Conservation (phyloP, 192 early-diverging fungal genomes). For the Linderina pennispora region DNA sequence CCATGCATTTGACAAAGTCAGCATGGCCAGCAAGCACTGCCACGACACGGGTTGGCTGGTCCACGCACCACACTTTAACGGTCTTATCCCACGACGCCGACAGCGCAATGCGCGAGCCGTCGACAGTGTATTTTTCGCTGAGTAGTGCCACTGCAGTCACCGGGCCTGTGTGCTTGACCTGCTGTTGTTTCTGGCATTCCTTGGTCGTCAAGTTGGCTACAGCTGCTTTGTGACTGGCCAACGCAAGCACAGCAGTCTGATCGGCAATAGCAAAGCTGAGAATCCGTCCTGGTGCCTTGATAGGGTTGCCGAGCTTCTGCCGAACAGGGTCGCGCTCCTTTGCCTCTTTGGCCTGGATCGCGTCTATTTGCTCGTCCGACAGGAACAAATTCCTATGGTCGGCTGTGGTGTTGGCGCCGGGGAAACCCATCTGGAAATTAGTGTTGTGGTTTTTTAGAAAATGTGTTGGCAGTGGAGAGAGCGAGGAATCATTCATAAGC, state of each 20-base stretch:
- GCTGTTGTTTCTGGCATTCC: constrained; percentile 1
- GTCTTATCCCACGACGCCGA: constrained; percentile 94
- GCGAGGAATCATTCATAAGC: too few species aligned
- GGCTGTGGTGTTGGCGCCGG: constrained; percentile 33
- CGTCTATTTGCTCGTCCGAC: constrained; percentile 46
- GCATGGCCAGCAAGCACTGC: constrained; percentile 66
- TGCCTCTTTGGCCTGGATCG: constrained; percentile 33
- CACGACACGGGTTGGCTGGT: constrained; percentile 59
- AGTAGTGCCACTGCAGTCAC: constrained; percentile 60
- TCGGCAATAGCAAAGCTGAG: constrained; percentile 28
- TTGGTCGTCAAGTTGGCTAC: constrained; percentile 19
- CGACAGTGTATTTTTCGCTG: constrained; percentile 23
- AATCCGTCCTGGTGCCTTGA: constrained; percentile 29
- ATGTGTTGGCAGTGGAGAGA: too few species aligned
- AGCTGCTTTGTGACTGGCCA: constrained; percentile 33
- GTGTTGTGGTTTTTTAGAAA: too few species aligned
- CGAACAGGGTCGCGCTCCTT: constrained; percentile 32
- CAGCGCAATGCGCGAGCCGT: constrained; percentile 61
- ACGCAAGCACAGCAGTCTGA: constrained; percentile 19
- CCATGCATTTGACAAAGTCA: constrained; percentile 88
- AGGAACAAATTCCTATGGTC: constrained; percentile 43
- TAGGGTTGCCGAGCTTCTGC: constrained; percentile 33
- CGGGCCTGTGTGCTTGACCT: constrained; percentile 55
- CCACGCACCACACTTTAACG: constrained; percentile 73
- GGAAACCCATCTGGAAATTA: too few species aligned